These are phyloP conservation scores for Aspergillus hancockii DNA, from an alignment of 495 filamentous ascomycete genomes.

Conservation along the genomic window DNA sequence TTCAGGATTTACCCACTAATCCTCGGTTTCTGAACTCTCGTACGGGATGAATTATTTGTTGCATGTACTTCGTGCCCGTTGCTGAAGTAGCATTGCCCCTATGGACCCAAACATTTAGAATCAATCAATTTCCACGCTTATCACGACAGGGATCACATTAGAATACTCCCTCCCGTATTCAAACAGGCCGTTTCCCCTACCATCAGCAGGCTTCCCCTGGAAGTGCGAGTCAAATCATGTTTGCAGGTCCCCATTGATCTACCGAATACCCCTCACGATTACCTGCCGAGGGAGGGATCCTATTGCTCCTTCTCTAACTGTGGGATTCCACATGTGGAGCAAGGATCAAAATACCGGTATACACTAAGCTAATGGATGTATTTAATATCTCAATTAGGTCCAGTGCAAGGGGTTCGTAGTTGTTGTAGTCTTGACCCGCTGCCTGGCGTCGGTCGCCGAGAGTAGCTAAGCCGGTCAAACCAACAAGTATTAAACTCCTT, in stretches of 20 bases:
- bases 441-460: neutral
- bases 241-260: neutral
- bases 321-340: neutral
- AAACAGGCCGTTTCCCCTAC: too few species aligned
- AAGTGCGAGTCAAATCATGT: neutral
- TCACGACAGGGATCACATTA: too few species aligned
- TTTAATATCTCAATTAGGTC: neutral
- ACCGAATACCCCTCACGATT: neutral
- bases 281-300: neutral
- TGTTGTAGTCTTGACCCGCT: neutral
- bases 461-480: neutral
- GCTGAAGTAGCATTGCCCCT: too few species aligned
- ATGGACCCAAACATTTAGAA: too few species aligned
- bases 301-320: neutral
- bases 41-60: too few species aligned
- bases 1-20: too few species aligned
- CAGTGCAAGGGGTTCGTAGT: neutral
- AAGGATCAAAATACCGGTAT: neutral
- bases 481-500: neutral
- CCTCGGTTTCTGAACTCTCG: too few species aligned
- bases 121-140: too few species aligned
- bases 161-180: too few species aligned
- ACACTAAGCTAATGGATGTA: too few species aligned
- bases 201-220: too few species aligned
- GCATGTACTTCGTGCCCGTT: too few species aligned